Percentiles rank a stretch among this genome's conserved stretches.
These are phyloP conservation scores for Magnolia kwangsiensis DNA, from an alignment of 164 flowering plant species.

Conservation along the genomic window DNA sequence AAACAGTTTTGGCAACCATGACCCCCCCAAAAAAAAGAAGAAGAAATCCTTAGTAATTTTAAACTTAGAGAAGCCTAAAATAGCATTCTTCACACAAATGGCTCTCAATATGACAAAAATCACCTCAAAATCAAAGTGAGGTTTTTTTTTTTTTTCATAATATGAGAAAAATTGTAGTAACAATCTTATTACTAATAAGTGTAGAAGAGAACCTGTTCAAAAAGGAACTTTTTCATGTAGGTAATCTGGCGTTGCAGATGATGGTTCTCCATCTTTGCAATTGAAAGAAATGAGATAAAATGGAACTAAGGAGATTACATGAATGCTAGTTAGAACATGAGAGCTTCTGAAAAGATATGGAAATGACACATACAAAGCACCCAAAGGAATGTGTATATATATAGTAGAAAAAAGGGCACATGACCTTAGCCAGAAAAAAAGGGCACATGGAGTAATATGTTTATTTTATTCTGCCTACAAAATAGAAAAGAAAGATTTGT, in stretches of 20 bases:
- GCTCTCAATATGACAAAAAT: background rate
- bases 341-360: background rate
- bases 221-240: slow-evolving; percentile 8
- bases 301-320: background rate
- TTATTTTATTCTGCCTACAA: too few species aligned
- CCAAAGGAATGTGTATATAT: background rate
- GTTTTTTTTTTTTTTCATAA: background rate
- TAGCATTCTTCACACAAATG: background rate
- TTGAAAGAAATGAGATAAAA: too few species aligned
- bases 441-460: background rate
- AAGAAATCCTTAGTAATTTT: too few species aligned
- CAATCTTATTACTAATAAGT: background rate
- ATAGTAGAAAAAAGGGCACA: background rate
- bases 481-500: too few species aligned
- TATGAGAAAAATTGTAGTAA: background rate
- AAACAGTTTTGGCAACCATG: too few species aligned
- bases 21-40: too few species aligned
- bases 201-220: slow-evolving; percentile 14
- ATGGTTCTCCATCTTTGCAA: slow-evolving; percentile 7
- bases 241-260: slow-evolving; percentile 13
- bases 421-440: background rate
- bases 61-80: too few species aligned
- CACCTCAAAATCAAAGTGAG: background rate
- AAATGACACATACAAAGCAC: background rate
- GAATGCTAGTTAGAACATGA: background rate